Evolutionary conservation across 176 grass and related monocot species (phyloP).

Genomic region (Themeda triandra): DNA sequence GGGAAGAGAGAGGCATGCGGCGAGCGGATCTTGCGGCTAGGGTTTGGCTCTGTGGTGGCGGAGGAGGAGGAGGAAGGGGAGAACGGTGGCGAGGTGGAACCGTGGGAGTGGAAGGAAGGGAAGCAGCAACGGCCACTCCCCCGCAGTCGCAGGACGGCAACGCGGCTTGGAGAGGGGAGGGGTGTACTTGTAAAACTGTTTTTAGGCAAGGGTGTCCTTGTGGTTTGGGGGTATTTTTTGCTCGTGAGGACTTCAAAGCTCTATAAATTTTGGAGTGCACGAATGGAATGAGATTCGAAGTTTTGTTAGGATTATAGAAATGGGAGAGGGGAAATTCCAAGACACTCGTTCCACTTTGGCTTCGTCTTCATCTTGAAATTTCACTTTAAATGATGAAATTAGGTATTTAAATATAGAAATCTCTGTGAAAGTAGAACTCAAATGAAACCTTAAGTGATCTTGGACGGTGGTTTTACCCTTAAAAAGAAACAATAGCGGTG

Average conservation of each 20-base stretch:
- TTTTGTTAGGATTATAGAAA: background rate
- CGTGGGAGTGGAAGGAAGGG: conserved; percentile 3
- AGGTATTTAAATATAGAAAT: background rate
- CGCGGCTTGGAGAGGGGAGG: background rate
- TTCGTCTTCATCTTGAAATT: background rate
- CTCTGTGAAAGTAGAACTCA: background rate
- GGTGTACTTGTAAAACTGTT: background rate
- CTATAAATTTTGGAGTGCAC: background rate
- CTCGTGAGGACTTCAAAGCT: background rate
- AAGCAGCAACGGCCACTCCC: conserved; percentile 33
- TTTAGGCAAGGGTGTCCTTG: background rate
- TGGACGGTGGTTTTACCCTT: too few relatives aligned
- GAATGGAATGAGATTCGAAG: background rate
- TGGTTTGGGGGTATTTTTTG: background rate
- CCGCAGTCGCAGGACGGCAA: background rate
- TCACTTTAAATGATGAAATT: background rate
- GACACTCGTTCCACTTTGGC: background rate
- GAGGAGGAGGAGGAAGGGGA: background rate
- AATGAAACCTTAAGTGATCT: too few relatives aligned
- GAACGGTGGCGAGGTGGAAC: conserved; percentile 22
- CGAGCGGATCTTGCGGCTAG: conserved; percentile 6
- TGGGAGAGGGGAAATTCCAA: background rate
- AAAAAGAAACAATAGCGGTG: background rate
- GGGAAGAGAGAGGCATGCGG: conserved; percentile 23
- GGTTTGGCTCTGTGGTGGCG: background rate